A percentile compares a stretch with the other conserved stretches of the same genome.
phyloP scores from a whole-genome alignment of 2,329 filamentous ascomycete genomes.

The Lecanicillium sp. region DNA sequence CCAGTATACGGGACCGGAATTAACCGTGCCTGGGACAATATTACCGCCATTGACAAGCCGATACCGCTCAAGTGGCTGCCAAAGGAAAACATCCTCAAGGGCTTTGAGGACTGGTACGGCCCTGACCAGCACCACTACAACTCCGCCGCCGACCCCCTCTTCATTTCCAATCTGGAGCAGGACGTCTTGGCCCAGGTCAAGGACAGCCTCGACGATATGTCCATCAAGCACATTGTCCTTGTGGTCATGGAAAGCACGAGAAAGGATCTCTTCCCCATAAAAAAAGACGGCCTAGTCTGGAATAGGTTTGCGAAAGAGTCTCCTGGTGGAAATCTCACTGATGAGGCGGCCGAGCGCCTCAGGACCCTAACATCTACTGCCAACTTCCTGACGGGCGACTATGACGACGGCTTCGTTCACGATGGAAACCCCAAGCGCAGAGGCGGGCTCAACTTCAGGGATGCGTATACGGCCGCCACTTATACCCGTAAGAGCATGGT shows the following conservation, averaged over 20 bases:
- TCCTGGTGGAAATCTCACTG: constrained; percentile 22
- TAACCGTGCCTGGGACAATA: constrained; percentile 19
- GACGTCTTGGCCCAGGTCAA: constrained; percentile 19
- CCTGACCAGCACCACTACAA: constrained; percentile 21
- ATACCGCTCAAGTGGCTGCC: constrained; percentile 19
- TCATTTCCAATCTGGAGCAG: constrained; percentile 30
- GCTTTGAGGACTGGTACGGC: constrained; percentile 22
- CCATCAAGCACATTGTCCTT: constrained; percentile 34
- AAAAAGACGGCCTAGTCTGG: constrained; percentile 30
- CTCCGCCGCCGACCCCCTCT: constrained; percentile 28
- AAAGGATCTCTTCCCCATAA: constrained; percentile 36
- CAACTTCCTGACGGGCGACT: constrained; percentile 26
- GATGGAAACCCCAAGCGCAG: constrained; percentile 9
- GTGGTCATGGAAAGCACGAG: constrained; percentile 36
- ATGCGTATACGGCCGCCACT: constrained; percentile 31
- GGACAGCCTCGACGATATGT: constrained; percentile 18
- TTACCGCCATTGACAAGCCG: constrained; percentile 17
- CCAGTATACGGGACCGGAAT: constrained; percentile 18
- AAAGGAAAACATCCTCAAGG: constrained; percentile 7
- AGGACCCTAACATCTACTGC: constrained; percentile 22
- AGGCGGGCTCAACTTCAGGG: constrained; percentile 32
- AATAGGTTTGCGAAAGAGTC: constrained; percentile 24
- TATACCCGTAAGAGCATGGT: constrained; percentile 36
- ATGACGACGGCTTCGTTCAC: constrained; percentile 24
- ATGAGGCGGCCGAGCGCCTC: constrained; percentile 20